Evolutionary conservation across 164 flowering plant species (phyloP).

Genomic region (Litsea cubeba): DNA sequence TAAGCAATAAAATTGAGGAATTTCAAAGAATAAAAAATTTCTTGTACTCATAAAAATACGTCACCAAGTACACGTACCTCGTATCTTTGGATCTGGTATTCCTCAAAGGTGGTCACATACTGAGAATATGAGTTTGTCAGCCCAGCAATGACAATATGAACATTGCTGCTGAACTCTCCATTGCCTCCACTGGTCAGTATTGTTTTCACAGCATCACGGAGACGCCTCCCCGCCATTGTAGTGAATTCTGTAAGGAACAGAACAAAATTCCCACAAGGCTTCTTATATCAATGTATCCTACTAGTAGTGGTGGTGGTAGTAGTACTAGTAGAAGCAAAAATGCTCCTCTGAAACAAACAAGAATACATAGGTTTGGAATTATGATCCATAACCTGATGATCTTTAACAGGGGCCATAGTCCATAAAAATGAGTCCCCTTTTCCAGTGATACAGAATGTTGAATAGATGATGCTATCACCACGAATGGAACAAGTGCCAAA

Average conservation of each 20-base stretch:
- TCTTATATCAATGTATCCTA: not conserved
- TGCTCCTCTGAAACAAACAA: not conserved
- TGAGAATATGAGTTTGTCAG: conserved; percentile 91
- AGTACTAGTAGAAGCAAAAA: not conserved
- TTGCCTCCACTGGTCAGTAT: conserved; percentile 43
- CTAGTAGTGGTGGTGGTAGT: not conserved
- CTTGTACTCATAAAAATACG: not conserved
- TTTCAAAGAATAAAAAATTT: not conserved
- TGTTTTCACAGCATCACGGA: conserved; percentile 86
- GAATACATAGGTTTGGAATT: not conserved
- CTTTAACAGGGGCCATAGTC: not conserved
- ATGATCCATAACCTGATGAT: not conserved
- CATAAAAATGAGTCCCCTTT: not conserved
- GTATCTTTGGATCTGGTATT: conserved; percentile 87
- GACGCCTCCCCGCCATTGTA: conserved; percentile 98
- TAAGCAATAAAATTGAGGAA: too few species aligned
- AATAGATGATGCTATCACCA: not conserved
- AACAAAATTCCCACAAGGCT: not conserved
- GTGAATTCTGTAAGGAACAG: conserved; percentile 63
- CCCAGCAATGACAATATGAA: conserved; percentile 92
- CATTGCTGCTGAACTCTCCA: conserved; percentile 35
- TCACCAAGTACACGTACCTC: conserved; percentile 56
- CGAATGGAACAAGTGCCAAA: not conserved
- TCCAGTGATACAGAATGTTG: not conserved
- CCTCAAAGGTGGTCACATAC: conserved; percentile 90